Evolutionary conservation across 495 filamentous ascomycete genomes (phyloP).

Genomic region (Penicillium steckii): DNA sequence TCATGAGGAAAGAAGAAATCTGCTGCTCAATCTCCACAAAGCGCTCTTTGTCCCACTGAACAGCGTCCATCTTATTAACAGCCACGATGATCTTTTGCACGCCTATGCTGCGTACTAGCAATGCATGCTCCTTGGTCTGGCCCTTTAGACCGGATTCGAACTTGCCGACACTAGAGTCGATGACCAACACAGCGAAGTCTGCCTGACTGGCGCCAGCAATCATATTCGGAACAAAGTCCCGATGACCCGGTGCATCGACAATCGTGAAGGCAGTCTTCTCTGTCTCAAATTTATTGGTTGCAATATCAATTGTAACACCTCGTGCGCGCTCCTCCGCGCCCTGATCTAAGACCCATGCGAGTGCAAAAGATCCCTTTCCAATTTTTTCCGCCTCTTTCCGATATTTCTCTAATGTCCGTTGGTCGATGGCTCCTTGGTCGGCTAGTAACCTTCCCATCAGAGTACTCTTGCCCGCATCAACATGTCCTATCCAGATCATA

Average conservation of each 20-base stretch:
- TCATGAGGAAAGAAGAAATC: conserved; percentile 74
- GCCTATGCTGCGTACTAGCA: conserved; percentile 89
- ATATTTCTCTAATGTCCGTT: conserved; percentile 84
- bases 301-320: conserved; percentile 97
- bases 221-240: conserved; percentile 98
- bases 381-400: conserved; percentile 85
- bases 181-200: conserved; percentile 92
- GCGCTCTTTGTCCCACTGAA: conserved; percentile 73
- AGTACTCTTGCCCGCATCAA: conserved; percentile 96
- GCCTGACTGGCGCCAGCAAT: conserved; percentile 95
- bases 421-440: conserved; percentile 82
- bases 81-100: conserved; percentile 84
- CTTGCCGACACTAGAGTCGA: conserved; percentile 82
- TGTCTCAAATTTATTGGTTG: conserved; percentile 90
- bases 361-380: conserved; percentile 91
- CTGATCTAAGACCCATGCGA: conserved; percentile 95
- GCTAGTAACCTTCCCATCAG: conserved; percentile 93
- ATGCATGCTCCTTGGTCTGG: conserved; percentile 90
- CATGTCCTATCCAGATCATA: conserved; percentile 68
- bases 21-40: conserved; percentile 86
- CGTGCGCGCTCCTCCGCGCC: conserved; percentile 80
- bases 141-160: conserved; percentile 93
- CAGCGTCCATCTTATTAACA: conserved; percentile 90
- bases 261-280: conserved; percentile 86
- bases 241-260: conserved; percentile 89